Evolutionary conservation across 768 basidiomycete genomes (phyloP).

Genomic region (Leccinum truebloodii): DNA sequence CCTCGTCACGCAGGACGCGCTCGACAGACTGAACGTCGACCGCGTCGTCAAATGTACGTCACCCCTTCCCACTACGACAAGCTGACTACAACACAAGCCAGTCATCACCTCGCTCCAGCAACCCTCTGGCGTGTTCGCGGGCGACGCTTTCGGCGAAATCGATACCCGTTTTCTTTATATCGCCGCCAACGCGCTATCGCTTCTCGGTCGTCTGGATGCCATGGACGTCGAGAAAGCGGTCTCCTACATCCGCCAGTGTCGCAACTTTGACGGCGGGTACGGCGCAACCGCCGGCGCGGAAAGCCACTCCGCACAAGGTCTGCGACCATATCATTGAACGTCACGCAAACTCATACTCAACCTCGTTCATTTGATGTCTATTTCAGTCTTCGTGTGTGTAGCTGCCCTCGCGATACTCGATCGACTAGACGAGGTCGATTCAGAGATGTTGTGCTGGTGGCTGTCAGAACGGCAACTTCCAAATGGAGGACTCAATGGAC

Average conservation of each 20-base stretch:
- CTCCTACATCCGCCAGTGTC: conserved; percentile 71
- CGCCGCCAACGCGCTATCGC: conserved; percentile 78
- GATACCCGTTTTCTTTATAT: conserved; percentile 93
- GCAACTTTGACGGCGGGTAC: conserved; percentile 96
- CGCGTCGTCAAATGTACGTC: conserved; percentile 73
- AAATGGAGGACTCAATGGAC: conserved; percentile 91
- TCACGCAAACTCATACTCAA: background rate
- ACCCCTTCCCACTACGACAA: background rate
- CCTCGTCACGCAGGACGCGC: conserved; percentile 78
- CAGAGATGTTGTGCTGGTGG: conserved; percentile 89
- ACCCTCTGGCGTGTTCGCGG: conserved; percentile 84
- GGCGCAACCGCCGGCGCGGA: conserved; percentile 84
- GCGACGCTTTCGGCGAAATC: conserved; percentile 88
- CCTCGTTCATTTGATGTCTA: background rate
- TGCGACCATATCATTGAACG: background rate
- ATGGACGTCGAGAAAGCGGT: conserved; percentile 71
- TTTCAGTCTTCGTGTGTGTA: conserved; percentile 85
- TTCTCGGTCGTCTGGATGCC: conserved; percentile 72
- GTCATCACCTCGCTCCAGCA: conserved; percentile 86
- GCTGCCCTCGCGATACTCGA: conserved; percentile 88
- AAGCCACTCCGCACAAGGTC: conserved; percentile 91
- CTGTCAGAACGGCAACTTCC: conserved; percentile 90
- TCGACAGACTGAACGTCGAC: conserved; percentile 68
- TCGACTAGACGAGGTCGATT: conserved; percentile 75
- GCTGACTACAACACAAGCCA: conserved; percentile 32